These are phyloP conservation scores for Bertia moriformis DNA, from an alignment of 2,329 filamentous ascomycete species.

Conservation along the genomic window DNA sequence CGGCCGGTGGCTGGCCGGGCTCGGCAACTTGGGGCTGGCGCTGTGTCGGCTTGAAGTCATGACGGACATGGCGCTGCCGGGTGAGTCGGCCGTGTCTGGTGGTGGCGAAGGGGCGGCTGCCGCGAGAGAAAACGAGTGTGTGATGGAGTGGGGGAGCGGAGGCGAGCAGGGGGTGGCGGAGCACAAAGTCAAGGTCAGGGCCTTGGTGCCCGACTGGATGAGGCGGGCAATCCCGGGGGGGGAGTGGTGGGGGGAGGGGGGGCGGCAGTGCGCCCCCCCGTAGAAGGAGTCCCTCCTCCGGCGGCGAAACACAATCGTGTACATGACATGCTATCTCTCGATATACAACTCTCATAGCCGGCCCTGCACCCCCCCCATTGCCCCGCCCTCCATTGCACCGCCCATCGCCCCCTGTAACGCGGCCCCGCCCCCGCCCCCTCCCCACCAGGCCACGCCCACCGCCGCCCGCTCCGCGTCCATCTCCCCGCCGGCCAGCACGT, in stretches of 20 bases:
- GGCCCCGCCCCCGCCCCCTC: slow-evolving; percentile 47
- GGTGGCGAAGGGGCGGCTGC: too few relatives aligned
- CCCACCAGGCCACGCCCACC: slow-evolving; percentile 78
- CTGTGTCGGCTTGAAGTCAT: slow-evolving; percentile 81
- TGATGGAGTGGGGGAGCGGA: slow-evolving; percentile 33
- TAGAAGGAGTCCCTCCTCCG: too few relatives aligned
- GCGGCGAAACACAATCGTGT: too few relatives aligned
- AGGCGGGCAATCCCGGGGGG: slow-evolving; percentile 26
- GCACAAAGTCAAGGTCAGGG: too few relatives aligned
- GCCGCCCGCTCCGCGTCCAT: slow-evolving; percentile 76
- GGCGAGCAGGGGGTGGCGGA: slow-evolving; percentile 20
- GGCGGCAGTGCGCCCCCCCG: too few relatives aligned
- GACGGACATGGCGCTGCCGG: slow-evolving; percentile 63
- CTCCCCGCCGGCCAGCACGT: slow-evolving; percentile 65
- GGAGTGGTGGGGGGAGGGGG: too few relatives aligned
- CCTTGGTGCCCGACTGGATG: slow-evolving; percentile 73
- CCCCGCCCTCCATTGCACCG: slow-evolving; percentile 25
- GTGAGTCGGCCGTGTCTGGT: slow-evolving; percentile 47
- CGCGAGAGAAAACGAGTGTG: slow-evolving; percentile 49
- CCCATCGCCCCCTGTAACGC: slow-evolving; percentile 42
- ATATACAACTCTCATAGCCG: too few relatives aligned
- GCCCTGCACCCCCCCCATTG: slow-evolving; percentile 16
- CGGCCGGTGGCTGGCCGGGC: slow-evolving; percentile 65
- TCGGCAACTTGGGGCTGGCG: slow-evolving; percentile 77
- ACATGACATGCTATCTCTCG: too few relatives aligned